These are phyloP conservation scores for Thelephora ganbajun DNA, from an alignment of 768 basidiomycete species.

Conservation along the genomic window DNA sequence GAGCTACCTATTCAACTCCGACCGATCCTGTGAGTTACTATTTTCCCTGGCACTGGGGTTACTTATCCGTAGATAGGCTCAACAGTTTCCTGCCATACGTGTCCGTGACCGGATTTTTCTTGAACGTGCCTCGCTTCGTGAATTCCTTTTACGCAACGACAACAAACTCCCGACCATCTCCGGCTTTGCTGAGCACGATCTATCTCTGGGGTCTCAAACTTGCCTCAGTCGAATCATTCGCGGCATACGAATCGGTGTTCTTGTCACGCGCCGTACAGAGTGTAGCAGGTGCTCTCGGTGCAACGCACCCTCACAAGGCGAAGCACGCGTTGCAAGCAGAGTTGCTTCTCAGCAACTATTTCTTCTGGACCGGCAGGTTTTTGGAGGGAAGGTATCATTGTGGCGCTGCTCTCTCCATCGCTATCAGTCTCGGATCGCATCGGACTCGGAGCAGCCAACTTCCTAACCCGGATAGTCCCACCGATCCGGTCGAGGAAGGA, in stretches of 20 bases:
- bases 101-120: constrained; percentile 52
- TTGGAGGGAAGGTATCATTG: constrained; percentile 44
- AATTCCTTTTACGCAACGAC: constrained; percentile 7
- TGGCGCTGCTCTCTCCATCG: constrained; percentile 27
- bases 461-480: constrained; percentile 13
- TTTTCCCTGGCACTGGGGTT: not conserved
- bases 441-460: constrained; percentile 14
- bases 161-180: constrained; percentile 9
- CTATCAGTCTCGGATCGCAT: constrained; percentile 14
- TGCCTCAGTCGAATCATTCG: constrained; percentile 8
- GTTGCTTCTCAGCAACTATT: constrained; percentile 51
- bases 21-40: constrained; percentile 1
- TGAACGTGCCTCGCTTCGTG: constrained; percentile 34
- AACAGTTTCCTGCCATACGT: constrained; percentile 42
- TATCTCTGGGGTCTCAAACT: constrained; percentile 17
- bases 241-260: constrained; percentile 23
- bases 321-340: constrained; percentile 22
- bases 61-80: constrained; percentile 21
- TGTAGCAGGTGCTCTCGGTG: constrained; percentile 24
- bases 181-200: constrained; percentile 29
- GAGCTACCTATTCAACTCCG: not conserved
- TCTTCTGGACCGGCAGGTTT: constrained; percentile 42
- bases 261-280: constrained; percentile 35
- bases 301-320: constrained; percentile 22
- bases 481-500: constrained; percentile 41